Conservation (phyloP, 2,329 filamentous ascomycete species). For the Epichloe hybrida region DNA sequence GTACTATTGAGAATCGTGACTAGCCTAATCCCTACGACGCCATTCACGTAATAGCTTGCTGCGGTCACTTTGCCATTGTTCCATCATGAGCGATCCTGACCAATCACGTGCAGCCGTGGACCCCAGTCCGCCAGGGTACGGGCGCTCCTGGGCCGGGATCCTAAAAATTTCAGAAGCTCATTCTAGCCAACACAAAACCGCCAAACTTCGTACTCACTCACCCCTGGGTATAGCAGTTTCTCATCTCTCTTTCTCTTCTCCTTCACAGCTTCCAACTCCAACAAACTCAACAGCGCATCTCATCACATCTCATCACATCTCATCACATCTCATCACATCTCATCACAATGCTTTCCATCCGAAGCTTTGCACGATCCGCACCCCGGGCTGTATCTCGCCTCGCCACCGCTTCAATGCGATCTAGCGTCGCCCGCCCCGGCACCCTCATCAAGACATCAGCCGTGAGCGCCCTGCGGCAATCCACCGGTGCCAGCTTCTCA, state of each 20-base stretch:
- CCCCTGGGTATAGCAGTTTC: neutral
- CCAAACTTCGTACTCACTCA: neutral
- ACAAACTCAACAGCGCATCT: neutral
- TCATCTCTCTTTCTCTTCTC: slow-evolving; percentile 2
- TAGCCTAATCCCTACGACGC: neutral
- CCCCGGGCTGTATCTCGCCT: slow-evolving; percentile 50
- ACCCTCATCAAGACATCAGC: slow-evolving; percentile 32
- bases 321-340: neutral
- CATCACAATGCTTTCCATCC: slow-evolving; percentile 54
- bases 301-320: slow-evolving; percentile 16
- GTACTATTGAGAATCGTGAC: neutral
- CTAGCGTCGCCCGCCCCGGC: slow-evolving; percentile 33
- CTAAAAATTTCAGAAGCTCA: neutral
- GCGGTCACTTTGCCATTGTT: neutral
- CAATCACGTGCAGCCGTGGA: neutral
- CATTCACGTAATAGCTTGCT: neutral
- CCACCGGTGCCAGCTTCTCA: slow-evolving; percentile 34
- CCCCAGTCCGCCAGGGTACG: neutral
- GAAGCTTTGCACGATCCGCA: slow-evolving; percentile 50
- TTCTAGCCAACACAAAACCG: neutral
- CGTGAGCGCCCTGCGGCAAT: slow-evolving; percentile 17
- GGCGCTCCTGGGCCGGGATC: neutral
- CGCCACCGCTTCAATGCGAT: slow-evolving; percentile 34
- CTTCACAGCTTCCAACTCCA: slow-evolving; percentile 5
- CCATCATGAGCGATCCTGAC: neutral